phyloP scores from a whole-genome alignment of 202 grass and related monocot genomes.

The Carex sylvatica region DNA sequence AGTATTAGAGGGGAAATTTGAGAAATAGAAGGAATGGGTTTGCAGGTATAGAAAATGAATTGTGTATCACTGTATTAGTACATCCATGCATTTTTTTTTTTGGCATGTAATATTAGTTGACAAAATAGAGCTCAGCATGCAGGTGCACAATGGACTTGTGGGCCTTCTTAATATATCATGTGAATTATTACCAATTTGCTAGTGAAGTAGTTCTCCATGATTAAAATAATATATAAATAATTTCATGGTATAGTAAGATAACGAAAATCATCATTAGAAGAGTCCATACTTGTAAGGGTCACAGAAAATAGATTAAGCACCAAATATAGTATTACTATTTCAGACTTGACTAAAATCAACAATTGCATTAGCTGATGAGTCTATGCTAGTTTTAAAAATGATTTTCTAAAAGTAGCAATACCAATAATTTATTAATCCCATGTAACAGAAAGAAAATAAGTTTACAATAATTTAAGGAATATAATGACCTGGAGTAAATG shows the following conservation, averaged over 20 bases:
- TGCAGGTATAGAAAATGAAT: not conserved
- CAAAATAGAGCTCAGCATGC: not conserved
- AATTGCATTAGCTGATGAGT: not conserved
- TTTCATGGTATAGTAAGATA: not conserved
- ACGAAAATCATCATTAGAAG: not conserved
- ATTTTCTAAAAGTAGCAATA: not conserved
- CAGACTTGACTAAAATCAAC: not conserved
- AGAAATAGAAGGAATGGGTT: not conserved
- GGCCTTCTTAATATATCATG: not conserved
- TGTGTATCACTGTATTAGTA: slow-evolving; percentile 2
- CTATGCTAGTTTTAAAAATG: slow-evolving; percentile 1
- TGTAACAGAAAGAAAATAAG: slow-evolving; percentile 13
- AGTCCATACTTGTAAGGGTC: not conserved
- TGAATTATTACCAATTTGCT: not conserved
- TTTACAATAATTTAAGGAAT: not conserved
- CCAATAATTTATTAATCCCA: not conserved
- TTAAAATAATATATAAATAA: not conserved
- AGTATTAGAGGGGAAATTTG: slow-evolving; percentile 24
- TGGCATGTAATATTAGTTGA: not conserved
- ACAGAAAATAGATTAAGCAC: not conserved
- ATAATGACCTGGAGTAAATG: slow-evolving; percentile 81
- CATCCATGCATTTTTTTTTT: not conserved
- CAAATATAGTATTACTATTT: not conserved
- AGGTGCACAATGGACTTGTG: not conserved
- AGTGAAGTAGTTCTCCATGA: not conserved